Evolutionary conservation across 1,284 basidiomycete species (phyloP), one percentile per base, ranked within the genome.

Genomic region (Porodaedalea pini): DNA sequence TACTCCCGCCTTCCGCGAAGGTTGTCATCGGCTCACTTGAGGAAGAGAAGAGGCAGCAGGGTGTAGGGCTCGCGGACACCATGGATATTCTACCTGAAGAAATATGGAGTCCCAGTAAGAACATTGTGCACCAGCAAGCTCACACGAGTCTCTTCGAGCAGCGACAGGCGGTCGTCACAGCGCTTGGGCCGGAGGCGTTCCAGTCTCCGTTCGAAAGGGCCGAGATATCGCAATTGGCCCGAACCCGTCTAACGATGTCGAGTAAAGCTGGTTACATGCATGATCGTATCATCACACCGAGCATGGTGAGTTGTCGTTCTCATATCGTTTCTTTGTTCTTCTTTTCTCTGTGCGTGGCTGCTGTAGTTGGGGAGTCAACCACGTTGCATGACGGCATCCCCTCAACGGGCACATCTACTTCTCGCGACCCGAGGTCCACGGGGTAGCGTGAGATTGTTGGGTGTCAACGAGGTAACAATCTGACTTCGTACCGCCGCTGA

Each of bases 211-310:
- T 29, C 27, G 53, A 51, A 23, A 59, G 31, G 31, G 41, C 45
- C 4, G 40, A 45, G 31, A 49, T 50, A n/a, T 51, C 48, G 27
- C 44, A 51, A 15, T 23, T 52, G 41, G 54, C 41, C 3, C 29
- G 50, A 40, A 44, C 92, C 3, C 78, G 93, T 47, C 74, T 98
- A 64, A 96, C 96, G 0, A 98, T 99, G 94, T 97, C 95, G 2
- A 94, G 91, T 67, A 83, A 95, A 51, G 91, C 92, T 17, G 94
- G 93, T 4, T 97, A 93, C 72, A 96, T 97, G 78, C 92, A 94
- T 68, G 92, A 95, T 66, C 78, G 92, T 61, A 89, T 95, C 65
- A 85, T 97, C 59, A 87, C 92, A 13, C 93, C 94, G 0, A 89
- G 86, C 66, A 94, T 97, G 92, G 92, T 93, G 70, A 67, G 90